Evolutionary conservation across 2,329 filamentous ascomycete species (phyloP), one percentile per base, ranked within the genome.

Genomic region (Monosporascus cannonballus): DNA sequence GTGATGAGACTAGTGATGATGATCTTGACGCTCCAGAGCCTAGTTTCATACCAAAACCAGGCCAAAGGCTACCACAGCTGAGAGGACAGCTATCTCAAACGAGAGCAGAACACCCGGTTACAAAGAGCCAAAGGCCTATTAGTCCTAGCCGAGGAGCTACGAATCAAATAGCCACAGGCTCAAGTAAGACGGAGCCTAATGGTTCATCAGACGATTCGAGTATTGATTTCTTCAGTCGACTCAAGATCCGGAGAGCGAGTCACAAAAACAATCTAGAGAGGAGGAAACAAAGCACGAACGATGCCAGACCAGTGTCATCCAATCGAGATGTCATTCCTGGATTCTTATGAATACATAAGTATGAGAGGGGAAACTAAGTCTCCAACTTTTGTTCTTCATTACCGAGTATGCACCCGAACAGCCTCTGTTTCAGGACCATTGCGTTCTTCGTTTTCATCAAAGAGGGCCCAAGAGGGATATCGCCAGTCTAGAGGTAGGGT

Each of bases 191-290:
- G 6, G 56, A 55, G 22, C 53, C 56, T 5, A 24, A 27, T 1
- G 45, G 22, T 30, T 44, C 38, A 22, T 56, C 58, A 34, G 58
- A 61, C 22, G 56, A 59, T 14, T 54, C 58, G 1, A 48, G 41
- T 14, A 45, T 49, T 8, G 63, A 63, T 47, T 55, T 64, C 36
- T 54, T 66, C 22, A 49, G 54, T 22, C 56, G 58, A 11, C 51
- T 65, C 17, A 63, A 63, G 25, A 59, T 51, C 5, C 59, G 58
- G 18, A 62, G 60, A 42, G 62, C 57, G 48, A 59, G 64, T 24
- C 64, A 60, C 27, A 53, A 49, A 42, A 56, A 52, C 42, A 55
- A 39, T 15, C 54, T 57, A n/a, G 60, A 56, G 24, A 58, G 59
- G 25, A 55, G 61, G 6, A 61, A 58, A 50, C 41, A 47, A 54